Evolutionary conservation across 2,329 filamentous ascomycete genomes (phyloP), one percentile per base, ranked within the genome.

Genomic region (Penicillium sp.): DNA sequence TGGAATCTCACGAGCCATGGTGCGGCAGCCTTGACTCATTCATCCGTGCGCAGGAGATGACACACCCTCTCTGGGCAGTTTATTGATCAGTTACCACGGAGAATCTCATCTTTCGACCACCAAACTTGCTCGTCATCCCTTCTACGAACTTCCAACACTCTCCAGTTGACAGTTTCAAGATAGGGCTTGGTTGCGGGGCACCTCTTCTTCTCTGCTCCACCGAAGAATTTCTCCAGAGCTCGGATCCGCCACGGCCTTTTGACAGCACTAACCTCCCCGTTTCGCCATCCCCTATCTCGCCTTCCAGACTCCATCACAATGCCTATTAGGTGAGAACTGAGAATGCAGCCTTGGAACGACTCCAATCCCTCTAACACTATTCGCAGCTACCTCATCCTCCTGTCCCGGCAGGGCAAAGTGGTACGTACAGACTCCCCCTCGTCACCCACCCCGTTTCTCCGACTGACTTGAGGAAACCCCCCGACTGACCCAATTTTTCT

Each of bases 321-420:
- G 73, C 73, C 73, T 58, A 70, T 76, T 58, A 68, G 72, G 73
- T 76, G 62, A 73, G 73, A 59, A 20, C 25, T 12, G 20, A 17
- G 31, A 22, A 38, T 25, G n/a, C 6, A 34, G n/a, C 11, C 5
- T 37, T 15, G 31, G 10, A 22, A 15, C 5, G 42, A 49, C 2
- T 17, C 11, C 5, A 8, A 7, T n/a, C 14, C 54, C 28, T 65
- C 68, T 71, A 57, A 73, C 62, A 25, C 15, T 25, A 15, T 54
- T n/a, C 55, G 48, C 61, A 98, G 95, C 83, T 99, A 99, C 78
- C 84, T 99, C 70, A 98, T 99, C 78, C 87, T 99, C 77, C 89
- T 99, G 69, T 98, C 94, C 66, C 88, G 95, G 73, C 95, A 99
- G 84, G 95, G 95, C 83, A 99, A 99, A 90, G 95, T 99, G 81